A percentile compares a stretch with the other conserved stretches of the same genome.
Evolutionary conservation across 1,284 basidiomycete genomes (phyloP).

Genomic region (Moesziomyces sp.): DNA sequence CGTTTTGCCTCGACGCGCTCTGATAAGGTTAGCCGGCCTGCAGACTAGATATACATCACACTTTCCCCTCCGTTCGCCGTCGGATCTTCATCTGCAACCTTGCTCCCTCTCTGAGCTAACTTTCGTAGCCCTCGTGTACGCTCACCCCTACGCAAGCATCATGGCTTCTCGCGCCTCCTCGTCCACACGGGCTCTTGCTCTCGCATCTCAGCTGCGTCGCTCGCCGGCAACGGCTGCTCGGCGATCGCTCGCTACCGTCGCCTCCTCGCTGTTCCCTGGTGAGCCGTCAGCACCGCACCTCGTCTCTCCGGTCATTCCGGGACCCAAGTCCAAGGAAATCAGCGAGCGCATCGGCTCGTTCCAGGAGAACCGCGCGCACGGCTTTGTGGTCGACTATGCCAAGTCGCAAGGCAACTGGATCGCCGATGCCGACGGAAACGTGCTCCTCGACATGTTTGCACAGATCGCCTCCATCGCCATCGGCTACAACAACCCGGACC

Average conservation of each 20-base stretch:
- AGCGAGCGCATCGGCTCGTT: slow-evolving; percentile 66
- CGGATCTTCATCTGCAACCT: not conserved
- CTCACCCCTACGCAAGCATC: slow-evolving; percentile 8
- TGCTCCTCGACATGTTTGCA: slow-evolving; percentile 72
- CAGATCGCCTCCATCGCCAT: slow-evolving; percentile 69
- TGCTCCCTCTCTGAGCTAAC: not conserved
- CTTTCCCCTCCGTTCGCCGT: not conserved
- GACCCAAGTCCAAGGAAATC: slow-evolving; percentile 60
- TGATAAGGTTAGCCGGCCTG: not conserved
- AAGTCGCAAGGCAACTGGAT: slow-evolving; percentile 69
- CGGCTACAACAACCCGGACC: slow-evolving; percentile 71
- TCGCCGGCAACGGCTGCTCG: slow-evolving; percentile 11
- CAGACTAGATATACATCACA: not conserved
- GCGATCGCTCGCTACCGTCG: slow-evolving; percentile 38
- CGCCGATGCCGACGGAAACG: slow-evolving; percentile 73
- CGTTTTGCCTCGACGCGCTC: not conserved
- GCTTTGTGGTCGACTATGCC: slow-evolving; percentile 69
- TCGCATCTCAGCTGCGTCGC: slow-evolving; percentile 5
- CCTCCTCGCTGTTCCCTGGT: slow-evolving; percentile 53
- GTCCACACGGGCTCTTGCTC: slow-evolving; percentile 13
- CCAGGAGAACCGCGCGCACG: slow-evolving; percentile 69
- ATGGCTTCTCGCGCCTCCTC: slow-evolving; percentile 19
- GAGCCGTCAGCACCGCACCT: slow-evolving; percentile 61
- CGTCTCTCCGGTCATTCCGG: slow-evolving; percentile 59
- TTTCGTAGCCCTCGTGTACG: not conserved